Base-by-base conservation (phyloP, 768 basidiomycete species). In the Macrolepiota fuliginosa region DNA sequence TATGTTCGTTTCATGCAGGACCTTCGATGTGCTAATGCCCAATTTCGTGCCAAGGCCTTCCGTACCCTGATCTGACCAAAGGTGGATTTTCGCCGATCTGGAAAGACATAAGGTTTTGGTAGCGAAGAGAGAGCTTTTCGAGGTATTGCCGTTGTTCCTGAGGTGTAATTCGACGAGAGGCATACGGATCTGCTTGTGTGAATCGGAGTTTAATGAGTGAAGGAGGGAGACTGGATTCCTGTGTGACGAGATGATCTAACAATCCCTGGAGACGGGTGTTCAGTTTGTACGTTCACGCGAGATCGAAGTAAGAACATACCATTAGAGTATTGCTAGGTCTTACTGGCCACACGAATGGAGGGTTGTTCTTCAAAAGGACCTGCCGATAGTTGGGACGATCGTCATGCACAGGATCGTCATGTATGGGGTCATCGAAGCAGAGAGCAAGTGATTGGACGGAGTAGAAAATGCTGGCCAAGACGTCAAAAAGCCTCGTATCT, bases 151-250 rank as follows among this genome's bases (percentile, higher is more conserved):
- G 52, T 36, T 61, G 59, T 22, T 61, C 59, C 10, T 54, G n/a
- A 12, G 51, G 32, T 35, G 52, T 54, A n/a, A 61, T 54, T 9
- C n/a, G 51, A 46, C 52, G 52, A 24, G 59, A 54, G 19, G 42
- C 24, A 24, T 61, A 61, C 3, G 59, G 59, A 19, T 61, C 59
- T 24, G 59, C 59, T 47, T 61, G 59, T n/a, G 40, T 47, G 32
- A 61, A 47, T 17, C 40, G 39, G 17, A 61, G 12, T 35, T 45
- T 61, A 19, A 46, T 15, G n/a, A 61, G 53, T 17, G 25, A n/a
- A 6, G 35, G 12, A 9, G 59, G 59, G 19, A 61, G 59, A 13
- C 37, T 24, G 29, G 52, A 35, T 27, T 61, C 52, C 10, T 40
- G 52, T n/a, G 35, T 46, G 9, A 61, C 52, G 32, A 61, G 59